A percentile compares a stretch with the other conserved stretches of the same genome.
These are phyloP conservation scores for Dendrobium catenatum DNA, from an alignment of 106 monocot species.

Conservation along the genomic window DNA sequence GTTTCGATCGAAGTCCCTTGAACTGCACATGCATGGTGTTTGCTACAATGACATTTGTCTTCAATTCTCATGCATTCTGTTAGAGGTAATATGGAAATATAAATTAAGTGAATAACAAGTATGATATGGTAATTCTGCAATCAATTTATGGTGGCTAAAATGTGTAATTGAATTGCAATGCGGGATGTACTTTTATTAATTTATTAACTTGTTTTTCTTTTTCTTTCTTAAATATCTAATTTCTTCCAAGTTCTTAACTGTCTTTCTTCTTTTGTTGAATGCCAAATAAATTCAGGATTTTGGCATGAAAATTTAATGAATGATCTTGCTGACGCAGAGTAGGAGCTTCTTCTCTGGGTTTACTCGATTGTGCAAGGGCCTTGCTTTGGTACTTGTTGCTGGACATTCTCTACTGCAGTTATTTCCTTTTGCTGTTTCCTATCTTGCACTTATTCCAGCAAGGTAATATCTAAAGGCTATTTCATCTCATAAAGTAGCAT, in stretches of 20 bases:
- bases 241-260: too few relatives aligned
- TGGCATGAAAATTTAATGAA: background rate
- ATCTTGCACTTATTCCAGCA: constrained; percentile 84
- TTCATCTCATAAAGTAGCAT: background rate
- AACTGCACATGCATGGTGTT: too few relatives aligned
- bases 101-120: too few relatives aligned
- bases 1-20: too few relatives aligned
- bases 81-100: too few relatives aligned
- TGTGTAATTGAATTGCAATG: background rate
- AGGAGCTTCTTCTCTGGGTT: constrained; percentile 55
- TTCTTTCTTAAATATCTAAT: background rate
- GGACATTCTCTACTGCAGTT: constrained; percentile 62
- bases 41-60: too few relatives aligned
- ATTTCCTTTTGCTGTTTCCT: constrained; percentile 56
- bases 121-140: background rate
- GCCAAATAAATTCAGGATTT: background rate
- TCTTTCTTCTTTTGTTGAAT: background rate
- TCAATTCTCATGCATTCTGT: too few relatives aligned
- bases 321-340: constrained; percentile 31
- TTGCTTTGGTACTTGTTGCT: constrained; percentile 53
- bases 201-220: background rate
- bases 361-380: constrained; percentile 85
- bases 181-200: background rate
- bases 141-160: background rate
- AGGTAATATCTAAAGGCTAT: constrained; percentile 28